A percentile compares a stretch with the other conserved stretches of the same genome.
phyloP scores from a whole-genome alignment of 345 rosid species.

The Fremontodendron californicum region DNA sequence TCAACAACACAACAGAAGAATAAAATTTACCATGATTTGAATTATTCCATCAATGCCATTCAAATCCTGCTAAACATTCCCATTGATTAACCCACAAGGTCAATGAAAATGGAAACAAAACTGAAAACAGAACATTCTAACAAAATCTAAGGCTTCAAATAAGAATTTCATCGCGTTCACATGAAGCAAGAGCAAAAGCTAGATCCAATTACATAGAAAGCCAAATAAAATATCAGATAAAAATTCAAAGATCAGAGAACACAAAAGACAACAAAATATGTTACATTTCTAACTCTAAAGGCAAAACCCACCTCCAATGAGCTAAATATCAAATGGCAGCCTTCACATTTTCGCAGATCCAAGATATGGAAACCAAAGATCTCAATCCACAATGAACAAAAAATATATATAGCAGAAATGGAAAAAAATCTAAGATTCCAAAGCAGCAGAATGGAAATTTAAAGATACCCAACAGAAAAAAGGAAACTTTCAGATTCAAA shows the following conservation, averaged over 20 bases:
- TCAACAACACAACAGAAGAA: slow-evolving; percentile 1
- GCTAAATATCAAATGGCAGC: background rate
- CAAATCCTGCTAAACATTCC: background rate
- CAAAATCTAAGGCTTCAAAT: background rate
- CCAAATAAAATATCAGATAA: background rate
- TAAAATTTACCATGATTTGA: background rate
- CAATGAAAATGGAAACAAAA: background rate
- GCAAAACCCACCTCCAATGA: background rate
- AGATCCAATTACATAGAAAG: slow-evolving; percentile 9
- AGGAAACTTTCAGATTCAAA: slow-evolving; percentile 18
- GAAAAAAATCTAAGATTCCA: background rate
- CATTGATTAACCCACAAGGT: background rate
- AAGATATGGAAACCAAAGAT: background rate
- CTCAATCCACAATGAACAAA: slow-evolving; percentile 1
- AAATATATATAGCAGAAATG: slow-evolving; percentile 6
- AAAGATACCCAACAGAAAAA: slow-evolving; percentile 17
- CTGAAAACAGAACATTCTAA: background rate
- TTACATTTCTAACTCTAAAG: slow-evolving; percentile 2
- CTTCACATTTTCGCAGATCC: slow-evolving; percentile 26
- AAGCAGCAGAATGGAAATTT: slow-evolving; percentile 8
- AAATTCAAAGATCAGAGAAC: background rate
- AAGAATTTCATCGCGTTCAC: background rate
- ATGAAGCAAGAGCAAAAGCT: background rate
- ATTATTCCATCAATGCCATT: background rate
- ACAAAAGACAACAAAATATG: background rate